These are phyloP conservation scores for Globisporangium canariense DNA, from an alignment of 352 stramenopile species.

Conservation along the genomic window DNA sequence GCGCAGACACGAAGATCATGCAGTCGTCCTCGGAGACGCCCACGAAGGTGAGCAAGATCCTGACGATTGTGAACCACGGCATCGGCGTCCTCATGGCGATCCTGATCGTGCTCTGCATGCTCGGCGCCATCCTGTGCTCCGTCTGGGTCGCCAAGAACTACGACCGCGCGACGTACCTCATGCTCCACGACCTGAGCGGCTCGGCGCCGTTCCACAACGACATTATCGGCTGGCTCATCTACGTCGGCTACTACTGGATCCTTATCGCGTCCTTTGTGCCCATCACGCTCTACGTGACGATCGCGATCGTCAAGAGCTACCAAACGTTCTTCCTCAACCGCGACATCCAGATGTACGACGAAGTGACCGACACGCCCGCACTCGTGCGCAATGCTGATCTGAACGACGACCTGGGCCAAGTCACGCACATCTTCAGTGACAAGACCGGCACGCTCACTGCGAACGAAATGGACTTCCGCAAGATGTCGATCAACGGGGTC, in stretches of 20 bases:
- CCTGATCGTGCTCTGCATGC: constrained; percentile 60
- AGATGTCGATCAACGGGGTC: constrained; percentile 82
- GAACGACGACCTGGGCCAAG: constrained; percentile 83
- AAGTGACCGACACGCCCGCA: constrained; percentile 70
- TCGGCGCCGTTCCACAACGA: constrained; percentile 68
- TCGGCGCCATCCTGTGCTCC: constrained; percentile 66
- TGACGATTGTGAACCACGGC: constrained; percentile 78
- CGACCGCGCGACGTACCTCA: constrained; percentile 59
- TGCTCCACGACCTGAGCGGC: constrained; percentile 60
- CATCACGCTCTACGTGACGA: constrained; percentile 87
- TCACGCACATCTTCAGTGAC: constrained; percentile 89
- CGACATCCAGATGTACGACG: constrained; percentile 86
- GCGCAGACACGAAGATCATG: constrained; percentile 87
- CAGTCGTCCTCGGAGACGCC: constrained; percentile 71
- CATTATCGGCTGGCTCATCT: constrained; percentile 65
- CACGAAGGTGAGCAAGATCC: constrained; percentile 78
- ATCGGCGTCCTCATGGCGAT: constrained; percentile 78
- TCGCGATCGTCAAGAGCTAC: constrained; percentile 86
- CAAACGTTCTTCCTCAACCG: constrained; percentile 85
- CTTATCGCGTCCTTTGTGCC: constrained; percentile 85
- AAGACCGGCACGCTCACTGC: constrained; percentile 85
- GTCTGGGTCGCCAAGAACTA: constrained; percentile 65
- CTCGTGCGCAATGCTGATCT: constrained; percentile 82
- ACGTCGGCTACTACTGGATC: constrained; percentile 88
- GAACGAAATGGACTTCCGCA: constrained; percentile 89